These are phyloP conservation scores for Macrophomina tecta DNA, from an alignment of 2,329 filamentous ascomycete genomes.

Conservation along the genomic window DNA sequence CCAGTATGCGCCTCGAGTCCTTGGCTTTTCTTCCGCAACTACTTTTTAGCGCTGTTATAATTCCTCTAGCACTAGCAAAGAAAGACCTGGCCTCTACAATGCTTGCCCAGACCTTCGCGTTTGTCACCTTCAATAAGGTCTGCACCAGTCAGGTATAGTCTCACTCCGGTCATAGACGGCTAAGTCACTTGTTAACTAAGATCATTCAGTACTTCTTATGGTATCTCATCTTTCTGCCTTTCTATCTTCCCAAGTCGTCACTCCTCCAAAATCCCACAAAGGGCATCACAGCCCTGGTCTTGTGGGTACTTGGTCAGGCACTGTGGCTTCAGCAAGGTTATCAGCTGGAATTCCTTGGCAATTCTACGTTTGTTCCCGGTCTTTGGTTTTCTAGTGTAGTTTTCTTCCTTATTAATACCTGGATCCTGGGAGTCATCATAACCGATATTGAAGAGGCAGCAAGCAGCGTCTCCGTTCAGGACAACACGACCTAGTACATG, in stretches of 20 bases:
- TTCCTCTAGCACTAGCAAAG: conserved; percentile 79
- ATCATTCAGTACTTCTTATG: conserved; percentile 85
- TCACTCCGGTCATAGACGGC: neutral
- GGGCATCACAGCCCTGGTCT: conserved; percentile 67
- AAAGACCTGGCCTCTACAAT: conserved; percentile 81
- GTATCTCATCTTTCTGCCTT: conserved; percentile 93
- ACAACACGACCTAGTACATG: neutral
- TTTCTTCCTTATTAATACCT: conserved; percentile 87
- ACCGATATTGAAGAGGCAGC: conserved; percentile 58
- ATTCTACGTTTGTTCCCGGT: conserved; percentile 83
- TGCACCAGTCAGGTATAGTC: conserved; percentile 88
- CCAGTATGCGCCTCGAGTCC: conserved; percentile 68
- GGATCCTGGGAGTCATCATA: conserved; percentile 83
- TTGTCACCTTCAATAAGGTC: conserved; percentile 98
- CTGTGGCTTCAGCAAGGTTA: conserved; percentile 59
- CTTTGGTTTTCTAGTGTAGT: conserved; percentile 75
- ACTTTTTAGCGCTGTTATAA: conserved; percentile 75
- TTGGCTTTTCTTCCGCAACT: conserved; percentile 90
- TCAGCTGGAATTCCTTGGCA: conserved; percentile 65
- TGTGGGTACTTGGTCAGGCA: conserved; percentile 78
- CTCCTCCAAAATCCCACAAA: conserved; percentile 65
- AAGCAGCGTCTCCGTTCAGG: too few relatives aligned
- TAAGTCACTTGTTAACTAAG: neutral
- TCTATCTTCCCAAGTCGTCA: conserved; percentile 83
- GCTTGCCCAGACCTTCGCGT: conserved; percentile 95